Percentiles rank a stretch among this genome's conserved stretches.
Evolutionary conservation across 495 filamentous ascomycete genomes (phyloP).

Genomic region (Penicillium ochrochloron): DNA sequence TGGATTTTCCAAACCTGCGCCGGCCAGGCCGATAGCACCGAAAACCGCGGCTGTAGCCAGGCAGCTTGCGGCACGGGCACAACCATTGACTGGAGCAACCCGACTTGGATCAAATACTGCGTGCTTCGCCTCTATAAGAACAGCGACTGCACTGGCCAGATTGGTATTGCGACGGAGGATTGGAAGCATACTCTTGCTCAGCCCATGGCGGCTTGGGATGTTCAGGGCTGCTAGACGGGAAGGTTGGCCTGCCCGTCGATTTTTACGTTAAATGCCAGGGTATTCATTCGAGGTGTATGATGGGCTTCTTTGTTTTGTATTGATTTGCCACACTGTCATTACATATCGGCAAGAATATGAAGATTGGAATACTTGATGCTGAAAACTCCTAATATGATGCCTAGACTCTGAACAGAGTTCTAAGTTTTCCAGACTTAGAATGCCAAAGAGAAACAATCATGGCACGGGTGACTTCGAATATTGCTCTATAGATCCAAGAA

Average conservation of each 20-base stretch:
- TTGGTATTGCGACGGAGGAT: conserved; percentile 2
- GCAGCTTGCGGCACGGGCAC: not conserved
- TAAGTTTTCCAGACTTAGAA: too few species aligned
- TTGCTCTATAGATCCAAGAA: too few species aligned
- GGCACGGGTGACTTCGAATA: too few species aligned
- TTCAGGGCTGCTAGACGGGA: not conserved
- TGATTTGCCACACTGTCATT: not conserved
- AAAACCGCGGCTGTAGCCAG: not conserved
- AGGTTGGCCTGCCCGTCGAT: not conserved
- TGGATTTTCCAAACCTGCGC: conserved; percentile 4
- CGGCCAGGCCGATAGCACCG: not conserved
- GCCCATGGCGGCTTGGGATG: not conserved
- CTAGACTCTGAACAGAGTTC: too few species aligned
- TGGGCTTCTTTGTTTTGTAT: not conserved
- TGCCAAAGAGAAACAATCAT: too few species aligned
- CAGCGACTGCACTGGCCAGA: not conserved
- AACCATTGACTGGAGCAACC: not conserved
- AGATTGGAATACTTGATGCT: not conserved
- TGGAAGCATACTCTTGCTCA: conserved; percentile 1
- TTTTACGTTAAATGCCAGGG: not conserved
- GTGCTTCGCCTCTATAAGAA: not conserved
- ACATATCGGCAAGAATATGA: not conserved
- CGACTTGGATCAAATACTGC: conserved; percentile 3
- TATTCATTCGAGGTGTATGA: too few species aligned
- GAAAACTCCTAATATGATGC: not conserved